Evolutionary conservation across 345 rosid species (phyloP).

Genomic region (Mangifera indica): DNA sequence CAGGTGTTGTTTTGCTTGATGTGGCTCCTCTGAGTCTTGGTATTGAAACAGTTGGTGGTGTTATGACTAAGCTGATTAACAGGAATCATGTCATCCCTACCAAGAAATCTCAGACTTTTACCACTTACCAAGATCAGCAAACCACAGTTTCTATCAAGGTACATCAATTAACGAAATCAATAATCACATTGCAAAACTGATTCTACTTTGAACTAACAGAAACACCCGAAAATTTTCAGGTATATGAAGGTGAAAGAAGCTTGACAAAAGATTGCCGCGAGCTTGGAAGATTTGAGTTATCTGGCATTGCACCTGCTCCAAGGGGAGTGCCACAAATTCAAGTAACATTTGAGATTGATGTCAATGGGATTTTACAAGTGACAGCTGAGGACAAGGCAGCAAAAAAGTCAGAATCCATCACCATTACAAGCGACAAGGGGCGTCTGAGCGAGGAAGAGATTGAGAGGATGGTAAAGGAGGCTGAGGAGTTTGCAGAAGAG

Average conservation of each 20-base stretch:
- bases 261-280: slow-evolving; percentile 30
- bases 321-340: slow-evolving; percentile 3
- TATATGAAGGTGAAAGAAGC: slow-evolving; percentile 21
- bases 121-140: slow-evolving; percentile 38
- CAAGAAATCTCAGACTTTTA: slow-evolving; percentile 37
- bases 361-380: slow-evolving; percentile 7
- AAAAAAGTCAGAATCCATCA: not conserved
- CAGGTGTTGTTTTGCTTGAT: slow-evolving; percentile 29
- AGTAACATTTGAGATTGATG: slow-evolving; percentile 16
- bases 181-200: not conserved
- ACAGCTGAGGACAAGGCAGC: slow-evolving; percentile 14
- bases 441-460: slow-evolving; percentile 7
- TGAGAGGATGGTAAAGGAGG: slow-evolving; percentile 12
- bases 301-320: slow-evolving; percentile 6
- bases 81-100: slow-evolving; percentile 30
- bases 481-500: slow-evolving; percentile 18
- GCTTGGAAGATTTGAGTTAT: slow-evolving; percentile 23
- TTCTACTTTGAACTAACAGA: not conserved
- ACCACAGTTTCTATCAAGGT: slow-evolving; percentile 27
- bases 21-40: slow-evolving; percentile 31
- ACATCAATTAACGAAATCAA: too few relatives aligned
- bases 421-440: slow-evolving; percentile 6
- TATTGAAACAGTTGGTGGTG: slow-evolving; percentile 22
- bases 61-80: slow-evolving; percentile 1
- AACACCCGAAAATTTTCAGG: not conserved